Percentiles rank a stretch among this genome's conserved stretches.
Conservation (phyloP, 208 protist species). For the Acanthamoeba polyphaga region DNA sequence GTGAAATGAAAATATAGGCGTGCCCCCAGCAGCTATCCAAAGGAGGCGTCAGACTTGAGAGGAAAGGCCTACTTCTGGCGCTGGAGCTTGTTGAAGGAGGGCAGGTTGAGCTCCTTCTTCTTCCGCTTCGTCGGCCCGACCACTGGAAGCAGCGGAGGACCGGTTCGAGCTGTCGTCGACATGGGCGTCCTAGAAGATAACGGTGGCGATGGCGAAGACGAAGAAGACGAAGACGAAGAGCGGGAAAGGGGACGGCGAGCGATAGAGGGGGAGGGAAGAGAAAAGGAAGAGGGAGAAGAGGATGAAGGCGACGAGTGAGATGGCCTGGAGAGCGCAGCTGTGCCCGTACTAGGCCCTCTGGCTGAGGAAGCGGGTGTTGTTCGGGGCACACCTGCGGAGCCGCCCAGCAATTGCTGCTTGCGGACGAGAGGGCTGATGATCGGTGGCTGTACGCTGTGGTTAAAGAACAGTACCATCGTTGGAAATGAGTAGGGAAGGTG, state of each 20-base stretch:
- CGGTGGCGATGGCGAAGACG: not conserved
- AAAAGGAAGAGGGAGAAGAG: not conserved
- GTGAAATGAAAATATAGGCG: too few species aligned
- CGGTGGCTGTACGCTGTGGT: not conserved
- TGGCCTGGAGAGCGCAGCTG: not conserved
- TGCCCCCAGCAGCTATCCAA: too few species aligned
- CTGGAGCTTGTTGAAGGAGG: conserved; percentile 18
- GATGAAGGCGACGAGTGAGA: not conserved
- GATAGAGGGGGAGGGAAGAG: not conserved
- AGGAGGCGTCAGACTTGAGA: too few species aligned
- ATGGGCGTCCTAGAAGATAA: not conserved
- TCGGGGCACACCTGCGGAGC: not conserved
- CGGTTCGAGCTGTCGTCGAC: not conserved
- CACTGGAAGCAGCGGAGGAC: not conserved
- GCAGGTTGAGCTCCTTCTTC: not conserved
- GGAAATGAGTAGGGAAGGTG: not conserved
- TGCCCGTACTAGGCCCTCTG: not conserved
- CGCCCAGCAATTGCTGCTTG: not conserved
- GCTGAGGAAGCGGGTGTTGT: not conserved
- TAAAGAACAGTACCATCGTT: not conserved
- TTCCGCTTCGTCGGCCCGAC: not conserved
- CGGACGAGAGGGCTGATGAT: not conserved
- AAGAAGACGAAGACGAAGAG: not conserved
- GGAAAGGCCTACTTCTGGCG: not conserved
- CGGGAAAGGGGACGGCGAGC: not conserved